These are phyloP conservation scores for Hymenoscyphus infarciens DNA, from an alignment of 2,329 filamentous ascomycete species.

Conservation along the genomic window DNA sequence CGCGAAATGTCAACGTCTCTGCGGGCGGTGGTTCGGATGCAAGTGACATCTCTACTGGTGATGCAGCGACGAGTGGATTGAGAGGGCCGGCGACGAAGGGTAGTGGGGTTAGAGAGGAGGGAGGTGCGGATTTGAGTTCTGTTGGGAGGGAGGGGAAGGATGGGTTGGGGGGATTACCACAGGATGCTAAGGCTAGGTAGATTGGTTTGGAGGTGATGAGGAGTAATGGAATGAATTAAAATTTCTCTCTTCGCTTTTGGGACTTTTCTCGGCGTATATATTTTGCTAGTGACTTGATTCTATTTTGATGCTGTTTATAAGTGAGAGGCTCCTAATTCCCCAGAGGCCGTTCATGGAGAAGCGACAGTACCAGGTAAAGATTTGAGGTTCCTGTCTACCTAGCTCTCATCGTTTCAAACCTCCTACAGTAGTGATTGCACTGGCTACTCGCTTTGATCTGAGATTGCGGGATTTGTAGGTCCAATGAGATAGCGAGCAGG, in stretches of 20 bases:
- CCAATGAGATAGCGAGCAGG: too few relatives aligned
- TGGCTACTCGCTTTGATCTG: too few relatives aligned
- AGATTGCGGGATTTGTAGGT: too few relatives aligned
- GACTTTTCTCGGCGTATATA: not conserved
- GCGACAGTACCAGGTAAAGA: too few relatives aligned
- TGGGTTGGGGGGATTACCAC: constrained; percentile 50
- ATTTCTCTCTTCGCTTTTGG: not conserved
- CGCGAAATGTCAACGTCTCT: constrained; percentile 65
- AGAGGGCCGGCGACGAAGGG: constrained; percentile 57
- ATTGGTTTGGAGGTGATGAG: constrained; percentile 4
- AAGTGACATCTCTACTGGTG: constrained; percentile 49
- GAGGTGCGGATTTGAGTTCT: constrained; percentile 51
- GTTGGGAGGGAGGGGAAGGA: constrained; percentile 64
- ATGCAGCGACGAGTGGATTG: constrained; percentile 49
- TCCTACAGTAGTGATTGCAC: too few relatives aligned
- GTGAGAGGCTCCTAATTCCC: too few relatives aligned
- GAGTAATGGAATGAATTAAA: not conserved
- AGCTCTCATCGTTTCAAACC: too few relatives aligned
- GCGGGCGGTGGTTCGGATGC: constrained; percentile 15
- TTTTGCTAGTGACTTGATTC: too few relatives aligned
- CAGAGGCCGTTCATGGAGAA: too few relatives aligned
- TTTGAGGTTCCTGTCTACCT: too few relatives aligned
- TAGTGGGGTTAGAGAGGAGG: constrained; percentile 46
- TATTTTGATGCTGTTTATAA: too few relatives aligned
- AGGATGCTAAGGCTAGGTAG: constrained; percentile 41